Conservation (phyloP, 2,329 filamentous ascomycete genomes). For the Hypoxylon sp. region DNA sequence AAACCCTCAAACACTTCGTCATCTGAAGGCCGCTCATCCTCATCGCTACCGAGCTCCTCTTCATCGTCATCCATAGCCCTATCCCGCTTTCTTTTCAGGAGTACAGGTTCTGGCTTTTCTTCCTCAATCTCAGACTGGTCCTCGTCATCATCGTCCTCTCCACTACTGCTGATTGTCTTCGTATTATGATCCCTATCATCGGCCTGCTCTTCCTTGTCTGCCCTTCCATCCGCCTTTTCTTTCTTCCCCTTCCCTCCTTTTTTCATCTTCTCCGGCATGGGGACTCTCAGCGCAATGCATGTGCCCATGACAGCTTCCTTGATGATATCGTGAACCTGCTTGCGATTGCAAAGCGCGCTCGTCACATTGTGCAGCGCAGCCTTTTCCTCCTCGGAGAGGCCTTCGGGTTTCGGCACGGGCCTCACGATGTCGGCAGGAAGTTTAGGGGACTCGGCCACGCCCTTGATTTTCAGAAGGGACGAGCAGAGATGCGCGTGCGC, state of each 20-base stretch:
- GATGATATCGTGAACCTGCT: slow-evolving; percentile 65
- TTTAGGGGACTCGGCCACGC: slow-evolving; percentile 65
- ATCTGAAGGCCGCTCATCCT: slow-evolving; percentile 46
- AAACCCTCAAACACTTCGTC: slow-evolving; percentile 48
- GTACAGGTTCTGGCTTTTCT: slow-evolving; percentile 41
- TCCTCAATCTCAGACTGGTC: slow-evolving; percentile 49
- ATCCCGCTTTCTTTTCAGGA: slow-evolving; percentile 55
- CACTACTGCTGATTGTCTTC: slow-evolving; percentile 6
- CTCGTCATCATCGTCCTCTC: slow-evolving; percentile 46
- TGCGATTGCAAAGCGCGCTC: slow-evolving; percentile 68
- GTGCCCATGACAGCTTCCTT: slow-evolving; percentile 65
- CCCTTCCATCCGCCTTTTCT: slow-evolving; percentile 49
- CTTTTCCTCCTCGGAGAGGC: slow-evolving; percentile 67
- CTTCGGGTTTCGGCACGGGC: slow-evolving; percentile 63
- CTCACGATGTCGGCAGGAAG: slow-evolving; percentile 64
- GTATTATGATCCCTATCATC: slow-evolving; percentile 39
- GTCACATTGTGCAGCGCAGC: slow-evolving; percentile 71
- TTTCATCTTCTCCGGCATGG: slow-evolving; percentile 62
- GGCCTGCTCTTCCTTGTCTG: slow-evolving; percentile 37
- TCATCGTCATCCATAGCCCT: slow-evolving; percentile 56
- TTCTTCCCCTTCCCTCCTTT: slow-evolving; percentile 54
- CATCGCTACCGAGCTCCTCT: slow-evolving; percentile 47
- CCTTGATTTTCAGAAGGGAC: slow-evolving; percentile 68
- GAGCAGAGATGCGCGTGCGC: slow-evolving; percentile 70
- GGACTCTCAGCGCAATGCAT: slow-evolving; percentile 64